These are phyloP conservation scores for Gynandropsis gynandra DNA, from an alignment of 345 rosid species.

Conservation along the genomic window DNA sequence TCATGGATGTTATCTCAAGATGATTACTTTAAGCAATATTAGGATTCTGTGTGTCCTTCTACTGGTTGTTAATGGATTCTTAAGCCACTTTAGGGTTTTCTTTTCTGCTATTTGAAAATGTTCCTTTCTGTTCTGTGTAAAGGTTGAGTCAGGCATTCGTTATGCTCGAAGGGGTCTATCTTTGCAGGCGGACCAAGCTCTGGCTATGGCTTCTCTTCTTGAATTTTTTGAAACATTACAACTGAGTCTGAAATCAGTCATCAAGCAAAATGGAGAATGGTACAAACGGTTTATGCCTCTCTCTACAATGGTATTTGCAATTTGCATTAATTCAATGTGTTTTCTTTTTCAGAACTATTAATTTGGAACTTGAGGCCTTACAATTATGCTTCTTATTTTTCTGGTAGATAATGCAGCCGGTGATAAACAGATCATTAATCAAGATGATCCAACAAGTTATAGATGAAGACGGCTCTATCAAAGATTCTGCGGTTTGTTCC, in stretches of 20 bases:
- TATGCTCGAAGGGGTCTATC: constrained; percentile 39
- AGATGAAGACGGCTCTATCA: constrained; percentile 72
- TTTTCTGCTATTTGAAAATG: constrained; percentile 1
- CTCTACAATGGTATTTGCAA: constrained; percentile 46
- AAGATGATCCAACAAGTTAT: constrained; percentile 55
- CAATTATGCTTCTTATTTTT: constrained; percentile 4
- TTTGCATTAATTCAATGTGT: neutral
- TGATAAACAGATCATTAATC: constrained; percentile 43
- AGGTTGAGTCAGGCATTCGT: constrained; percentile 55
- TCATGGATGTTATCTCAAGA: neutral
- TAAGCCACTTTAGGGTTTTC: no score
- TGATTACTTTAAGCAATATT: neutral
- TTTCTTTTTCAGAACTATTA: constrained; percentile 3
- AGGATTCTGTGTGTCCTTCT: neutral
- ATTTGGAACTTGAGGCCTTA: neutral
- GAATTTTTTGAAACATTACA: constrained; percentile 53
- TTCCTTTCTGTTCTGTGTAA: constrained; percentile 13
- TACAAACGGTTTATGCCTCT: constrained; percentile 69
- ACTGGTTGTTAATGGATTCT: no score
- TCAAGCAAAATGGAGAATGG: constrained; percentile 68
- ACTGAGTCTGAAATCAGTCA: constrained; percentile 52
- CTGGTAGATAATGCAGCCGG: constrained; percentile 56
- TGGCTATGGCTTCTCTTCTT: constrained; percentile 54
- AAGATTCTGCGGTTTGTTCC: constrained; percentile 76
- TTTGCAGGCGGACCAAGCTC: constrained; percentile 49